Evolutionary conservation across 1,284 basidiomycete genomes (phyloP).

Genomic region (Cryptococcus sp.): DNA sequence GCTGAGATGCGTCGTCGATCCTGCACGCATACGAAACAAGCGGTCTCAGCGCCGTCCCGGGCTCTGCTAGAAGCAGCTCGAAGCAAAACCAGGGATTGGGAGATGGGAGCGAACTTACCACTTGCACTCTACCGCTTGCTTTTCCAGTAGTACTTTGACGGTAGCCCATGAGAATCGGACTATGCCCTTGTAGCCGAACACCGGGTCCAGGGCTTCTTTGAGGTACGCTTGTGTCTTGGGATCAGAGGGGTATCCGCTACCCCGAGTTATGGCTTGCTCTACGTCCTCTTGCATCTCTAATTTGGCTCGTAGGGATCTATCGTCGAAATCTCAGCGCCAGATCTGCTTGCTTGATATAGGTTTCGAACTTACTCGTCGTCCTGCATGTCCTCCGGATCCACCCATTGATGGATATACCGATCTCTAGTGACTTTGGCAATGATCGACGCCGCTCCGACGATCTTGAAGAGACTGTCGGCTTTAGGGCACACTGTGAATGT

Average conservation of each 20-base stretch:
- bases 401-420: constrained; percentile 83
- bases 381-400: constrained; percentile 52
- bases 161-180: constrained; percentile 97
- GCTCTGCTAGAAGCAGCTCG: background rate
- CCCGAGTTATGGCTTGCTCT: constrained; percentile 51
- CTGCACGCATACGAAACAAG: constrained; percentile 50
- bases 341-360: background rate
- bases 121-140: constrained; percentile 70
- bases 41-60: background rate
- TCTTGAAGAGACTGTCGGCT: constrained; percentile 92
- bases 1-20: constrained; percentile 74
- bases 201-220: constrained; percentile 72
- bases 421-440: constrained; percentile 94
- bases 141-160: constrained; percentile 82
- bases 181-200: constrained; percentile 89
- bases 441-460: constrained; percentile 94
- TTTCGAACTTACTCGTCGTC: constrained; percentile 16
- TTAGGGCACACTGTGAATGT: constrained; percentile 87
- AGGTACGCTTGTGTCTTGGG: constrained; percentile 91
- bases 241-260: constrained; percentile 91
- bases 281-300: constrained; percentile 10
- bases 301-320: background rate
- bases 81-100: background rate
- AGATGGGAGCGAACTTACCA: constrained; percentile 63
- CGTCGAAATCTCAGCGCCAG: background rate